Evolutionary conservation across 202 grass and related monocot species (phyloP).

Genomic region (Panicum hallii): DNA sequence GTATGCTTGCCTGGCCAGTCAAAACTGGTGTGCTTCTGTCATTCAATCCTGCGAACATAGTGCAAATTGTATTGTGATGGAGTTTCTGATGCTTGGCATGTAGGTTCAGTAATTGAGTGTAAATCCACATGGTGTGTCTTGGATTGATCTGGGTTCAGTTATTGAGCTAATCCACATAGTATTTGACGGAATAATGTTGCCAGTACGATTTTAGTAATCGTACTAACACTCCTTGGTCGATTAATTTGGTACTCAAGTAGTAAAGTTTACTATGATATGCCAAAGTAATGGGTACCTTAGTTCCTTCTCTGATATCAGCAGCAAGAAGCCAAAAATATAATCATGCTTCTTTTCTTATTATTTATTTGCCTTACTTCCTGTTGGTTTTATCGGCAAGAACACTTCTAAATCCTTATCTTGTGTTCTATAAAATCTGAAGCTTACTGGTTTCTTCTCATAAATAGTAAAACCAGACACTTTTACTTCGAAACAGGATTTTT

Average conservation of each 20-base stretch:
- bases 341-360: not conserved
- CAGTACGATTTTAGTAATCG: not conserved
- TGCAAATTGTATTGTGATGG: not conserved
- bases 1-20: not conserved
- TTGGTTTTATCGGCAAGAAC: not conserved
- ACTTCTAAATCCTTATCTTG: not conserved
- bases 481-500: not conserved
- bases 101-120: constrained; percentile 7
- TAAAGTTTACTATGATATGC: not conserved
- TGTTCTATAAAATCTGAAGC: constrained; percentile 1
- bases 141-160: not conserved
- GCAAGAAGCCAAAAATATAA: not conserved
- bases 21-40: not conserved
- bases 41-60: not conserved
- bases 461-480: not conserved
- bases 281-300: not conserved
- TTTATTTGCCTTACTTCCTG: not conserved
- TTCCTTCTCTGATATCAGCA: not conserved
- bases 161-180: not conserved
- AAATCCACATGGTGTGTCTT: not conserved
- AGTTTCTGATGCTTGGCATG: constrained; percentile 15
- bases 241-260: not conserved
- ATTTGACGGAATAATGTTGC: not conserved
- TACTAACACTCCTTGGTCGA: not conserved
- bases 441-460: not conserved